Percentiles rank a stretch among this genome's conserved stretches.
phyloP scores from a whole-genome alignment of 495 filamentous ascomycete genomes.

The Penicillium lividum region DNA sequence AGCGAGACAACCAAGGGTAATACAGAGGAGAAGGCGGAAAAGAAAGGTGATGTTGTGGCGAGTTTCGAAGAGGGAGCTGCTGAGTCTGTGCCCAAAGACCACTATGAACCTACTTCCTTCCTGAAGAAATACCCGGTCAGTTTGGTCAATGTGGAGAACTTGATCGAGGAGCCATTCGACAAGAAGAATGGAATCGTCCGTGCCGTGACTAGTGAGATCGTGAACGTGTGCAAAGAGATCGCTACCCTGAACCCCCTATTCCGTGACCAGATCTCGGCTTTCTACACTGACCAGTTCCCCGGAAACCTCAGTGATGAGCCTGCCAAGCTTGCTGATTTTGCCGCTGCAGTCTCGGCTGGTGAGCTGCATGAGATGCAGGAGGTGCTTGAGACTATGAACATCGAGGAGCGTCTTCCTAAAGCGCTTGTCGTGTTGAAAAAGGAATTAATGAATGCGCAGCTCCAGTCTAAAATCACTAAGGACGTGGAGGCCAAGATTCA shows the following conservation, averaged over 20 bases:
- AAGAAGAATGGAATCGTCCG: slow-evolving; percentile 82
- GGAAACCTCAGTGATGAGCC: slow-evolving; percentile 95
- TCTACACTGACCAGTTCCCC: slow-evolving; percentile 90
- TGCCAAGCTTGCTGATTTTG: slow-evolving; percentile 93
- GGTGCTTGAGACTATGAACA: slow-evolving; percentile 82
- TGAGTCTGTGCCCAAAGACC: slow-evolving; percentile 48
- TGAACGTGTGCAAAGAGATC: slow-evolving; percentile 97
- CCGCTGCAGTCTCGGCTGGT: slow-evolving; percentile 88
- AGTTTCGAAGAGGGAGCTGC: slow-evolving; percentile 83
- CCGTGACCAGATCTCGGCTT: slow-evolving; percentile 94
- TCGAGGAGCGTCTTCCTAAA: slow-evolving; percentile 88
- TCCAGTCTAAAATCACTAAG: slow-evolving; percentile 96
- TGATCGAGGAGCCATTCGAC: slow-evolving; percentile 84
- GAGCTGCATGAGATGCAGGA: slow-evolving; percentile 92
- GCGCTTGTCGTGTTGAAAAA: slow-evolving; percentile 92
- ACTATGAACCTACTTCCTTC: slow-evolving; percentile 89
- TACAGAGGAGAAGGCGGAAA: slow-evolving; percentile 63
- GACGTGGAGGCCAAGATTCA: slow-evolving; percentile 98
- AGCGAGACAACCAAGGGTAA: slow-evolving; percentile 42
- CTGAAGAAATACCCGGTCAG: slow-evolving; percentile 86
- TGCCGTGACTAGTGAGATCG: slow-evolving; percentile 93
- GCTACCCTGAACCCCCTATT: slow-evolving; percentile 93
- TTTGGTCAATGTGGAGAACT: slow-evolving; percentile 91
- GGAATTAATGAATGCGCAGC: slow-evolving; percentile 94
- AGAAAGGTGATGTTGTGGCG: slow-evolving; percentile 91